Conservation (phyloP, 495 filamentous ascomycete genomes). For the Lophiostoma macrostomum region DNA sequence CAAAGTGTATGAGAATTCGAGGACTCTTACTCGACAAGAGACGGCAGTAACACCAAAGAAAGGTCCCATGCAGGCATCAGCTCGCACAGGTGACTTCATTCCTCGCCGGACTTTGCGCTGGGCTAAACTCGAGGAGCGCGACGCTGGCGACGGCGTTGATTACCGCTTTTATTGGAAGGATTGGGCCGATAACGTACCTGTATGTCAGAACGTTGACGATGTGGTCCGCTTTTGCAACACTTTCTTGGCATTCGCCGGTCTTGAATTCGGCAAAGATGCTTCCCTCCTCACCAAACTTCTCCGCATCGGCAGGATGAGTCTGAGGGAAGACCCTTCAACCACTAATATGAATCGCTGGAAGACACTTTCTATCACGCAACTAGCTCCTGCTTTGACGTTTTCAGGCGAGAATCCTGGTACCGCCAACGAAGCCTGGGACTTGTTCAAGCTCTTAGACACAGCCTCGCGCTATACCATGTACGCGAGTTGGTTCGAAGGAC, state of each 20-base stretch:
- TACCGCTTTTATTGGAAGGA: constrained; percentile 98
- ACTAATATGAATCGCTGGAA: constrained; percentile 71
- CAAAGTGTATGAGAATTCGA: constrained; percentile 58
- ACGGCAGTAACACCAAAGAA: constrained; percentile 30
- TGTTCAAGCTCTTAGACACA: constrained; percentile 76
- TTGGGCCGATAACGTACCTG: constrained; percentile 88
- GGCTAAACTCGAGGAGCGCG: constrained; percentile 73
- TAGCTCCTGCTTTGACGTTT: constrained; percentile 81
- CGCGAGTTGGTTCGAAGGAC: constrained; percentile 81
- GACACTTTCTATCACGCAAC: constrained; percentile 72
- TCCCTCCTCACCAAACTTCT: constrained; percentile 73
- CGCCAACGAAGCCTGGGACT: constrained; percentile 77
- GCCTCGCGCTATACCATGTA: constrained; percentile 82
- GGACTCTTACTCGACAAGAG: constrained; percentile 44
- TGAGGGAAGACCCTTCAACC: constrained; percentile 65
- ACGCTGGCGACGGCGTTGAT: constrained; percentile 65
- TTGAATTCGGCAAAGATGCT: constrained; percentile 83
- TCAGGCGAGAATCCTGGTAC: constrained; percentile 76
- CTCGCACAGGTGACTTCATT: constrained; percentile 55
- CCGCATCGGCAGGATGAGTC: constrained; percentile 73
- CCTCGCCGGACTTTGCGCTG: constrained; percentile 66
- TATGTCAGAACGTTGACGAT: constrained; percentile 87
- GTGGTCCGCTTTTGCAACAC: constrained; percentile 84
- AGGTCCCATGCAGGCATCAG: constrained; percentile 55
- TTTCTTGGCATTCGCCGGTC: constrained; percentile 76